A percentile compares a stretch with the other conserved stretches of the same genome.
Evolutionary conservation across 164 flowering plant genomes (phyloP).

Genomic region (Berberis thunbergii): DNA sequence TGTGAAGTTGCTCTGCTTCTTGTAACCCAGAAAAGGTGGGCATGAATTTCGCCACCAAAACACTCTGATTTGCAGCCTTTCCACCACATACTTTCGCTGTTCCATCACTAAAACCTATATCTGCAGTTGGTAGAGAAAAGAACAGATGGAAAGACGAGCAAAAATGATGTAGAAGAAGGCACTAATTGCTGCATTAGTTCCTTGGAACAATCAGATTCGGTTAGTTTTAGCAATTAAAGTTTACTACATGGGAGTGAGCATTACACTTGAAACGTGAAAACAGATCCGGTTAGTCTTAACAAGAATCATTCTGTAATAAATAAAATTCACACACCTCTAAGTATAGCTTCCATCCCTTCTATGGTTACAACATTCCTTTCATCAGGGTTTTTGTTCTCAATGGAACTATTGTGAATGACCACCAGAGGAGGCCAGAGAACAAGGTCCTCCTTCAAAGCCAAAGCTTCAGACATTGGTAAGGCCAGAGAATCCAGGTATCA

Average conservation of each 20-base stretch:
- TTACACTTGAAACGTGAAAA: not conserved
- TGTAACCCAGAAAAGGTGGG: slow-evolving; percentile 54
- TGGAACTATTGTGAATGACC: slow-evolving; percentile 47
- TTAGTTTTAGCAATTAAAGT: no score
- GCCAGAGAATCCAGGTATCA: slow-evolving; percentile 20
- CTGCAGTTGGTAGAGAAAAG: slow-evolving; percentile 25
- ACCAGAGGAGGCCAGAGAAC: slow-evolving; percentile 75
- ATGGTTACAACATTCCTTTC: slow-evolving; percentile 25
- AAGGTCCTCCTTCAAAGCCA: slow-evolving; percentile 50
- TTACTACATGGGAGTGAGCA: no score
- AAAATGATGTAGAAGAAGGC: not conserved
- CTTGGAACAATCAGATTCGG: not conserved
- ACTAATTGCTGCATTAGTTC: not conserved
- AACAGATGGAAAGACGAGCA: not conserved
- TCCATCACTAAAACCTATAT: slow-evolving; percentile 38
- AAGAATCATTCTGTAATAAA: not conserved
- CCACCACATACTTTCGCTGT: slow-evolving; percentile 38
- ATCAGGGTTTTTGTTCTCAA: slow-evolving; percentile 25
- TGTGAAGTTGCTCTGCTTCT: slow-evolving; percentile 56
- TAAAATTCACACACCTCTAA: slow-evolving; percentile 36
- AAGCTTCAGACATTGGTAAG: slow-evolving; percentile 33
- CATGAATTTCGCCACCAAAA: slow-evolving; percentile 43
- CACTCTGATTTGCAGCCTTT: slow-evolving; percentile 49
- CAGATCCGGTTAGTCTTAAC: not conserved
- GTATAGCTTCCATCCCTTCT: slow-evolving; percentile 31